Conservation (phyloP, 2,329 filamentous ascomycete species). For the Byssoonygena ceratinophila region DNA sequence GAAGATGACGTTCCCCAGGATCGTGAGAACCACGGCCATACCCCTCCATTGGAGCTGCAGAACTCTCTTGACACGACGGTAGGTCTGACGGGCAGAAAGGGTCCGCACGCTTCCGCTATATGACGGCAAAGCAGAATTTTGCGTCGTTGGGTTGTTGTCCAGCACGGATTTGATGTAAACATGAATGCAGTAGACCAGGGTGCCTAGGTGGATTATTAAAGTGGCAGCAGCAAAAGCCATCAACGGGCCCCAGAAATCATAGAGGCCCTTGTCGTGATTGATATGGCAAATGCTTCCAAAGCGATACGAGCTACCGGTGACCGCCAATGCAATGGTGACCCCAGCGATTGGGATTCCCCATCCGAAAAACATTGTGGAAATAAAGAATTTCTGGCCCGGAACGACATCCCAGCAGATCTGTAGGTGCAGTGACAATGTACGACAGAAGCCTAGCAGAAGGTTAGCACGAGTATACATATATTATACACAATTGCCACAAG, state of each 20-base stretch:
- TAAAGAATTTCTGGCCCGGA: constrained; percentile 82
- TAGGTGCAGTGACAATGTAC: constrained; percentile 82
- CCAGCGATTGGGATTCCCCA: constrained; percentile 75
- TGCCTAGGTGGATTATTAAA: constrained; percentile 69
- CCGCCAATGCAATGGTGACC: constrained; percentile 62
- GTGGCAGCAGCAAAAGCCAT: constrained; percentile 66
- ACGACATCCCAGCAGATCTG: constrained; percentile 97
- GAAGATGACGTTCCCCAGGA: constrained; percentile 84
- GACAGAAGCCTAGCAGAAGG: constrained; percentile 56
- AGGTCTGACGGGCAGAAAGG: constrained; percentile 78
- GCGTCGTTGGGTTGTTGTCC: constrained; percentile 60
- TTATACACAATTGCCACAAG: neutral
- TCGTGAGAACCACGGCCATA: constrained; percentile 78
- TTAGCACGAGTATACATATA: neutral
- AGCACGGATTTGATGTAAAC: constrained; percentile 79
- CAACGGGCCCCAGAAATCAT: constrained; percentile 82
- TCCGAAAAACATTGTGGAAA: constrained; percentile 64
- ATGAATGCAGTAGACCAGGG: constrained; percentile 85
- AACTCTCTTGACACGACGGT: constrained; percentile 73
- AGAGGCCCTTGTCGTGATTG: constrained; percentile 74
- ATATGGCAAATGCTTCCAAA: constrained; percentile 90
- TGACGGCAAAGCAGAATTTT: constrained; percentile 60
- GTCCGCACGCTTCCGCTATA: constrained; percentile 66
- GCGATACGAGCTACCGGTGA: constrained; percentile 88
- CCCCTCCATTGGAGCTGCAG: constrained; percentile 90